Conservation (phyloP, 805 yeast species). For the Nakazawaea pomicola region DNA sequence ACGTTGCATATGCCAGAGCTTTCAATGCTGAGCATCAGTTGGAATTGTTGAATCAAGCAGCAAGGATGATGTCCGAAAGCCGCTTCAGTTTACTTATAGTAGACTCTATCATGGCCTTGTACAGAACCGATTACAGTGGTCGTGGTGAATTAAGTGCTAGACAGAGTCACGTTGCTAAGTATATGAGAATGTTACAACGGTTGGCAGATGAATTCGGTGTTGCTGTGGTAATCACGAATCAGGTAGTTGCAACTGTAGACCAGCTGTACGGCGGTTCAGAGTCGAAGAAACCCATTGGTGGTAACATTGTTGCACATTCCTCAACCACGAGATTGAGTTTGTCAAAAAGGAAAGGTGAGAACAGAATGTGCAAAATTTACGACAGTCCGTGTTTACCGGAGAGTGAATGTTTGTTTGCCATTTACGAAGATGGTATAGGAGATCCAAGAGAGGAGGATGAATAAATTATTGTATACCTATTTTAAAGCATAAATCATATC, state of each 20-base stretch:
- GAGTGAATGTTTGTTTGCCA: slow-evolving; percentile 90
- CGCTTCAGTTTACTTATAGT: slow-evolving; percentile 86
- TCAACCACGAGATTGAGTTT: slow-evolving; percentile 90
- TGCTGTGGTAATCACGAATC: slow-evolving; percentile 93
- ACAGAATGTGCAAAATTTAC: slow-evolving; percentile 88
- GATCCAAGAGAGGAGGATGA: slow-evolving; percentile 86
- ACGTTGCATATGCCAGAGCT: slow-evolving; percentile 96
- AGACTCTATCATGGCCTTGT: slow-evolving; percentile 96
- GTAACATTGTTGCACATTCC: slow-evolving; percentile 94
- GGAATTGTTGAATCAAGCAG: slow-evolving; percentile 81
- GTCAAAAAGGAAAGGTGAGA: slow-evolving; percentile 87
- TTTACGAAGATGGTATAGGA: slow-evolving; percentile 94
- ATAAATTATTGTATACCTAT: slow-evolving; percentile 2
- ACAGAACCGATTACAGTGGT: slow-evolving; percentile 92
- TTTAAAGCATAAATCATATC: slow-evolving; percentile 5
- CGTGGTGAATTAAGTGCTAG: slow-evolving; percentile 95
- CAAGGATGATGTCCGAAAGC: slow-evolving; percentile 93
- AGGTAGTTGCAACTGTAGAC: slow-evolving; percentile 97
- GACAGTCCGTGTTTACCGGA: slow-evolving; percentile 98
- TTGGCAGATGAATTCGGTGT: slow-evolving; percentile 97
- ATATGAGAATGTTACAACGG: slow-evolving; percentile 85
- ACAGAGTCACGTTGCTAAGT: slow-evolving; percentile 90
- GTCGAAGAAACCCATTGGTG: slow-evolving; percentile 98
- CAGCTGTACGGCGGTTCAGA: slow-evolving; percentile 65
- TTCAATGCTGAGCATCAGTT: slow-evolving; percentile 96